Conservation (phyloP, 768 basidiomycete species). For the Pleurotus salmoneostramineus region DNA sequence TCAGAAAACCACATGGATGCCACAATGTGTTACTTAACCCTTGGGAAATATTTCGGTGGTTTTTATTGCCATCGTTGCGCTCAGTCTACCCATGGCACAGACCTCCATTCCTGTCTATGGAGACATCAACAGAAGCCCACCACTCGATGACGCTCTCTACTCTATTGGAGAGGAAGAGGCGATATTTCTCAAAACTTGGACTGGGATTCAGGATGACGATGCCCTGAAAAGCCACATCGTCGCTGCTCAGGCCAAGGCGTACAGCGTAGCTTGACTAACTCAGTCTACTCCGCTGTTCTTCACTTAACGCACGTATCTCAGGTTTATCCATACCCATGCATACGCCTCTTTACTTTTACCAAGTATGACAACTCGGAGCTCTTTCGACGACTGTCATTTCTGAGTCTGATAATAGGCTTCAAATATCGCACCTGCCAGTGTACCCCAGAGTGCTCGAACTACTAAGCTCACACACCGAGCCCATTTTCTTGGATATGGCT, state of each 20-base stretch:
- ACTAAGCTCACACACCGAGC: conserved; percentile 16
- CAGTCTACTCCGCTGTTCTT: background rate
- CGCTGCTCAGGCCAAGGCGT: conserved; percentile 30
- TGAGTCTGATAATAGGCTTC: conserved; percentile 11
- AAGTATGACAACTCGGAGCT: conserved; percentile 13
- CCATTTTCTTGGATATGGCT: conserved; percentile 38
- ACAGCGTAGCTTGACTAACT: conserved; percentile 14
- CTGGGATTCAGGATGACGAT: conserved; percentile 30
- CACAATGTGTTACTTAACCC: no score
- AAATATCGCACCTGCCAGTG: conserved; percentile 28
- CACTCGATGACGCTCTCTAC: conserved; percentile 14
- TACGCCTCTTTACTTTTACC: conserved; percentile 23
- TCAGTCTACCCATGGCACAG: no score
- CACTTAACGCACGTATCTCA: conserved; percentile 1
- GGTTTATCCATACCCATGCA: conserved; percentile 27
- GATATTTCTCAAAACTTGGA: conserved; percentile 30
- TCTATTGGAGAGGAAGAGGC: conserved; percentile 21
- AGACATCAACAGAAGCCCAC: background rate
- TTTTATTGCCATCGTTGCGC: no score
- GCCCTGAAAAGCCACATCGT: conserved; percentile 35
- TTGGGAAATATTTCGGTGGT: no score
- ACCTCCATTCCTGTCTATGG: background rate
- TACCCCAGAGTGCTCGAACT: conserved; percentile 28
- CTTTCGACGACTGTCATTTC: conserved; percentile 1
- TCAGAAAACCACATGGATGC: no score